Base-by-base conservation (phyloP, 768 basidiomycete genomes). In the Leccinum olivaceopallidum region DNA sequence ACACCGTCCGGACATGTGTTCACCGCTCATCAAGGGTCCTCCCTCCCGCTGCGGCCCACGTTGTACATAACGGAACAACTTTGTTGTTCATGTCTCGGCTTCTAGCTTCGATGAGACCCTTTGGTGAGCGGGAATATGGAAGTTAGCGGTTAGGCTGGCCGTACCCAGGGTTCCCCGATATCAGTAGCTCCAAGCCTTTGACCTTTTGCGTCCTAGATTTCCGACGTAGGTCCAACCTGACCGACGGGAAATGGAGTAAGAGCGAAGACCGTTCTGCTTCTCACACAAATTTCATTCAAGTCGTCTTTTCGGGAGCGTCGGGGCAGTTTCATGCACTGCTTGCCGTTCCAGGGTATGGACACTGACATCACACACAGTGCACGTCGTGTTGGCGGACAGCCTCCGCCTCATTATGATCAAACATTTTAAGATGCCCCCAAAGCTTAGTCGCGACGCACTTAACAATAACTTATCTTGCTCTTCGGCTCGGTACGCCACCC, bases 231-330 rank as follows among this genome's bases (percentile, higher is more conserved):
- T 13, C 24, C 50, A 42, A 49, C 20, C 56, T 47, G 30, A 47
- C 50, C 58, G 26, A 39, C 47, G 20, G 20, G 5, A 42, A 20
- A 39, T 13, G 44, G 55, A 64, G 34, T 37, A 54, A 6, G 37
- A 47, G 22, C 6, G 44, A 13, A 42, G 12, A 9, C 48, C n/a
- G 12, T 60, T 69, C 68, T 61, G 14, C 13, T 36, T 36, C 34
- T 36, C 34, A 36, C 68, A 69, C 62, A 60, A 61, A 57, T 57
- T 64, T 50, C 42, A 56, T 69, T 63, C 62, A 60, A 30, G 37
- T 60, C 69, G 8, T 62, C 67, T 57, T 61, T 58, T 52, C 53
- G 44, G 61, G 55, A 44, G 49, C 49, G 49, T 24, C 49, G 26
- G 49, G 24, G 49, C 49, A 50, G 26, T 30, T 42, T 51, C 42